Conservation (phyloP, 1,284 basidiomycete genomes). For the Trichosporon asahii region DNA sequence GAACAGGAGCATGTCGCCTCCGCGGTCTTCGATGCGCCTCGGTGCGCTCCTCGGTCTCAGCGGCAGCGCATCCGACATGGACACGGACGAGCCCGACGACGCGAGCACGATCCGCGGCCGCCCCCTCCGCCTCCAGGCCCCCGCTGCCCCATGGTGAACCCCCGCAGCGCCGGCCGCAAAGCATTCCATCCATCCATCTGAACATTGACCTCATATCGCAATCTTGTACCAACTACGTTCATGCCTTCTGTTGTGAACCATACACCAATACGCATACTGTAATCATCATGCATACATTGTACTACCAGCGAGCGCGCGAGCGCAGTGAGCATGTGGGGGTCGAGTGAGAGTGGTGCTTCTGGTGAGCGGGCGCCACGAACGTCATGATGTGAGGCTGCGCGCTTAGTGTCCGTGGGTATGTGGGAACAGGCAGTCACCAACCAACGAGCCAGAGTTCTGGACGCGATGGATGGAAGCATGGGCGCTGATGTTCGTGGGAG, state of each 20-base stretch:
- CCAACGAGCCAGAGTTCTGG: too few species aligned
- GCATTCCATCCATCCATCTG: not conserved
- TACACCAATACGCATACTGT: slow-evolving; percentile 11
- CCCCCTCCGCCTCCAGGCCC: slow-evolving; percentile 5
- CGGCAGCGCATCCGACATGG: slow-evolving; percentile 22
- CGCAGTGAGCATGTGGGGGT: too few species aligned
- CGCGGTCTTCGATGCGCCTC: slow-evolving; percentile 40
- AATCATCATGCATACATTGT: slow-evolving; percentile 7
- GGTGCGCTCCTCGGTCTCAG: slow-evolving; percentile 40
- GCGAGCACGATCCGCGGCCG: slow-evolving; percentile 18
- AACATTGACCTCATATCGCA: not conserved
- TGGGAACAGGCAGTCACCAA: not conserved
- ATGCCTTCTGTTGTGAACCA: slow-evolving; percentile 7
- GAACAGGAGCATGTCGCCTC: slow-evolving; percentile 23
- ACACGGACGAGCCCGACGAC: slow-evolving; percentile 23
- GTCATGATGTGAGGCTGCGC: too few species aligned
- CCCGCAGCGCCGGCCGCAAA: not conserved
- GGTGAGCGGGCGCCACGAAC: too few species aligned
- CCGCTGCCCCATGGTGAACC: slow-evolving; percentile 19
- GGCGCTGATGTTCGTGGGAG: not conserved
- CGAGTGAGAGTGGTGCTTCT: too few species aligned
- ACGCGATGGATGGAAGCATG: too few species aligned
- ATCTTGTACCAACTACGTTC: slow-evolving; percentile 8
- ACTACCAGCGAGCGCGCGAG: not conserved
- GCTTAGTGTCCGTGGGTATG: not conserved